A percentile compares a stretch with the other conserved stretches of the same genome.
phyloP scores from a whole-genome alignment of 352 stramenopile genomes.

The Peronospora farinosa region DNA sequence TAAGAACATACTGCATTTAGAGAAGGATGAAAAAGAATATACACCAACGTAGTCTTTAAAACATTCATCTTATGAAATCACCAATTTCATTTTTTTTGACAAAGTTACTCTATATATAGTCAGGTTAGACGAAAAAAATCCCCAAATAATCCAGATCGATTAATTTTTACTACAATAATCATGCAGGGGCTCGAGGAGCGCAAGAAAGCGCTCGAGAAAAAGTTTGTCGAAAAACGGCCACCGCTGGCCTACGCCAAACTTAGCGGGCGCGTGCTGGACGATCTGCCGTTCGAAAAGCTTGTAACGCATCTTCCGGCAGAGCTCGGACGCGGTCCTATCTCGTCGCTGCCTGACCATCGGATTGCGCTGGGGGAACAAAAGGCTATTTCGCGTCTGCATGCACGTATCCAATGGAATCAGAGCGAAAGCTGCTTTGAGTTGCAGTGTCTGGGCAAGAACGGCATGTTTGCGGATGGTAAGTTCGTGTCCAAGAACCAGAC shows the following conservation, averaged over 20 bases:
- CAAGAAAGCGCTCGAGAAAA: constrained; percentile 73
- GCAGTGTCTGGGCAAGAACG: constrained; percentile 77
- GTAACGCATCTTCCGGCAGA: constrained; percentile 71
- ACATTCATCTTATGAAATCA: no score
- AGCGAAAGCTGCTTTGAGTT: constrained; percentile 72
- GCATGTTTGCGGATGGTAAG: constrained; percentile 61
- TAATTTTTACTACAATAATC: not conserved
- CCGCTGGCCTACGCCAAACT: constrained; percentile 80
- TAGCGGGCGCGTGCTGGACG: constrained; percentile 47
- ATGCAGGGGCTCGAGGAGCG: constrained; percentile 46
- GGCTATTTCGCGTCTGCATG: constrained; percentile 67
- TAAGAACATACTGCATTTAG: no score
- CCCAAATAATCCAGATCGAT: not conserved
- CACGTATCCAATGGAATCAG: constrained; percentile 73
- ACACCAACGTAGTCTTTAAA: not conserved
- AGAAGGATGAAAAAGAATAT: not conserved
- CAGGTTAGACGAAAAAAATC: no score
- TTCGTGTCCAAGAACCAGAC: constrained; percentile 69
- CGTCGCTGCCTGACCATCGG: constrained; percentile 37
- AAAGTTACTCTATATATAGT: no score
- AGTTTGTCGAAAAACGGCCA: constrained; percentile 69
- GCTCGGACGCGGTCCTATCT: constrained; percentile 49
- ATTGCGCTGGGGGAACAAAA: constrained; percentile 76
- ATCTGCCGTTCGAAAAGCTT: constrained; percentile 65
- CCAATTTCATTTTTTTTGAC: no score